Evolutionary conservation across 2,329 filamentous ascomycete species (phyloP).

Genomic region (Penicillium glabrum): DNA sequence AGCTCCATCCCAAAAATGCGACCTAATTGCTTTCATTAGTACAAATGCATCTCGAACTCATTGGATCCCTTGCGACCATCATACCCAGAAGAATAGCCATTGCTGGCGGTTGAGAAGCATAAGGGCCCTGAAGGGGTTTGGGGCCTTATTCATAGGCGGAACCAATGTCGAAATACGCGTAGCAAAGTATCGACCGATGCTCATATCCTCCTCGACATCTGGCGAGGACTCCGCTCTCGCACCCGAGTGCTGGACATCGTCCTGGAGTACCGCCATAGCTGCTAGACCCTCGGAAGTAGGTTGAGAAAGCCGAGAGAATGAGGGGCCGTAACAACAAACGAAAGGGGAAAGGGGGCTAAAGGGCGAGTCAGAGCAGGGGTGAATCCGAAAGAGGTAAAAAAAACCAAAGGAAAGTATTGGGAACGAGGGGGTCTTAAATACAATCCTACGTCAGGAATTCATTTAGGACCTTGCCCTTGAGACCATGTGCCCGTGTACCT

Average conservation of each 20-base stretch:
- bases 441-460: neutral
- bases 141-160: slow-evolving; percentile 55
- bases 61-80: neutral
- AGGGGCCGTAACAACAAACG: neutral
- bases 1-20: slow-evolving; percentile 52
- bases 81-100: slow-evolving; percentile 58
- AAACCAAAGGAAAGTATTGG: neutral
- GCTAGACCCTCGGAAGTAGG: neutral
- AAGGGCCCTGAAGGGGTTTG: slow-evolving; percentile 56
- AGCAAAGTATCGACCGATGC: slow-evolving; percentile 49
- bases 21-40: slow-evolving; percentile 22
- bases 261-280: slow-evolving; percentile 14
- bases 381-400: neutral
- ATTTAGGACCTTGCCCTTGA: too few species aligned
- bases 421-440: neutral
- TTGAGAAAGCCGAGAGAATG: neutral
- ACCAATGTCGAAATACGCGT: slow-evolving; percentile 56
- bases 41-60: neutral
- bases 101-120: slow-evolving; percentile 54
- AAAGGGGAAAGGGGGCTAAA: neutral
- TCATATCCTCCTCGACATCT: slow-evolving; percentile 25
- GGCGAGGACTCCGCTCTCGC: slow-evolving; percentile 10
- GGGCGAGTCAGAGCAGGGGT: neutral
- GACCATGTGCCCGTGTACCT: neutral
- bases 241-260: slow-evolving; percentile 6